Conservation (phyloP, 1,284 basidiomycete species). For the Rhodotorula sp. region DNA sequence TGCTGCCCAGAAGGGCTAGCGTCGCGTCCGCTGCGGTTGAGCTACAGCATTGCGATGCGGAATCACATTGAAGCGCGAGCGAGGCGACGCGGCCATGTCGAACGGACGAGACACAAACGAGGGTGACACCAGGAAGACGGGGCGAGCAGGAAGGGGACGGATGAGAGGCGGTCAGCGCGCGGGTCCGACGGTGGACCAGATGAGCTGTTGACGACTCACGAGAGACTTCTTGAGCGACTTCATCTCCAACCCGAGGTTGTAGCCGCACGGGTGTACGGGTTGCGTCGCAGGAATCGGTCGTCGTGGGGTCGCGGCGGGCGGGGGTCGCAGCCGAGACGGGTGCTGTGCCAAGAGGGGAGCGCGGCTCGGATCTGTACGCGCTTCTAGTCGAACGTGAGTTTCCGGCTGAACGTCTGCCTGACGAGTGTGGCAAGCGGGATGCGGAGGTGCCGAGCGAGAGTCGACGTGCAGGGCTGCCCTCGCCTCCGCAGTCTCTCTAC, state of each 20-base stretch:
- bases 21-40: constrained; percentile 27
- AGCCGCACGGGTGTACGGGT: not conserved
- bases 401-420: too few species aligned
- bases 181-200: not conserved
- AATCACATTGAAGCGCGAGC: not conserved
- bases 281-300: not conserved
- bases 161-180: not conserved
- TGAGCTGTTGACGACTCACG: constrained; percentile 2
- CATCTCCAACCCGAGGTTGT: constrained; percentile 8
- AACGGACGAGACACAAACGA: not conserved
- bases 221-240: constrained; percentile 35
- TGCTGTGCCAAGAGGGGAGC: not conserved
- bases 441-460: too few species aligned
- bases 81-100: constrained; percentile 20
- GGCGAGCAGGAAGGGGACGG: not conserved
- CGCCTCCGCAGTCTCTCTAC: too few species aligned
- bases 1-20: constrained; percentile 15
- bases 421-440: too few species aligned
- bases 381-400: too few species aligned
- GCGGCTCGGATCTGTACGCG: not conserved
- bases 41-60: constrained; percentile 4
- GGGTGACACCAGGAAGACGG: not conserved
- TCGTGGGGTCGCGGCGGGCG: not conserved
- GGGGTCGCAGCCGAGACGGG: not conserved
- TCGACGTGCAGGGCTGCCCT: too few species aligned